Conservation (phyloP, 352 stramenopile species). For the Phytophthora chlamydospora region DNA sequence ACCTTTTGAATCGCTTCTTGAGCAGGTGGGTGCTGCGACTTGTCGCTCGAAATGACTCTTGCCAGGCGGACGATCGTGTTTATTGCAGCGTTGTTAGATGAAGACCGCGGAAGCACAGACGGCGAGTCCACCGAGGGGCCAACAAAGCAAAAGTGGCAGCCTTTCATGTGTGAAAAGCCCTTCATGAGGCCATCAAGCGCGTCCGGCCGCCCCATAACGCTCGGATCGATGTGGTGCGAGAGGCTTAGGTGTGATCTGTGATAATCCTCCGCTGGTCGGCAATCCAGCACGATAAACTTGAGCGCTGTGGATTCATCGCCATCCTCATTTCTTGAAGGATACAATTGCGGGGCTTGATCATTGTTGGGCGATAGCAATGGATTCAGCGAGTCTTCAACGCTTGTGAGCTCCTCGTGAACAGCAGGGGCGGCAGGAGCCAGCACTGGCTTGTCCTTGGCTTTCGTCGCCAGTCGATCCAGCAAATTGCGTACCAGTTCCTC, state of each 20-base stretch:
- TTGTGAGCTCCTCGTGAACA: slow-evolving; percentile 15
- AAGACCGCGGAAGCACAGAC: slow-evolving; percentile 29
- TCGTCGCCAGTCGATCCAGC: slow-evolving; percentile 53
- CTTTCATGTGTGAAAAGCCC: slow-evolving; percentile 86
- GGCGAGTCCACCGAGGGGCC: slow-evolving; percentile 52
- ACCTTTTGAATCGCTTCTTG: slow-evolving; percentile 28
- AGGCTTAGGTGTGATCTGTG: slow-evolving; percentile 81
- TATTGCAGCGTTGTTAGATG: slow-evolving; percentile 45
- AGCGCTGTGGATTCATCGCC: slow-evolving; percentile 29
- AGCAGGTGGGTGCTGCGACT: slow-evolving; percentile 16
- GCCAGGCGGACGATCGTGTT: slow-evolving; percentile 64
- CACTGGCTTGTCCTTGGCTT: slow-evolving; percentile 27
- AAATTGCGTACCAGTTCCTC: slow-evolving; percentile 85
- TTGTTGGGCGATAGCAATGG: slow-evolving; percentile 38
- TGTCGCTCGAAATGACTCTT: slow-evolving; percentile 68
- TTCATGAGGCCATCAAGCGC: slow-evolving; percentile 79
- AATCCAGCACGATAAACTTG: slow-evolving; percentile 87
- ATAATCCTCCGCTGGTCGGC: slow-evolving; percentile 75
- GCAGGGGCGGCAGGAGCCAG: slow-evolving; percentile 5
- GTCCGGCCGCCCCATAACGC: slow-evolving; percentile 72
- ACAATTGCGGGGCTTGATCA: slow-evolving; percentile 19
- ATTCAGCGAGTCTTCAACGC: slow-evolving; percentile 31
- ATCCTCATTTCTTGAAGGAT: slow-evolving; percentile 22
- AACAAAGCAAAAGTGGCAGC: slow-evolving; percentile 90
- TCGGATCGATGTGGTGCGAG: slow-evolving; percentile 89